phyloP scores from a whole-genome alignment of 257 asterid genomes.

The Coffea canephora region DNA sequence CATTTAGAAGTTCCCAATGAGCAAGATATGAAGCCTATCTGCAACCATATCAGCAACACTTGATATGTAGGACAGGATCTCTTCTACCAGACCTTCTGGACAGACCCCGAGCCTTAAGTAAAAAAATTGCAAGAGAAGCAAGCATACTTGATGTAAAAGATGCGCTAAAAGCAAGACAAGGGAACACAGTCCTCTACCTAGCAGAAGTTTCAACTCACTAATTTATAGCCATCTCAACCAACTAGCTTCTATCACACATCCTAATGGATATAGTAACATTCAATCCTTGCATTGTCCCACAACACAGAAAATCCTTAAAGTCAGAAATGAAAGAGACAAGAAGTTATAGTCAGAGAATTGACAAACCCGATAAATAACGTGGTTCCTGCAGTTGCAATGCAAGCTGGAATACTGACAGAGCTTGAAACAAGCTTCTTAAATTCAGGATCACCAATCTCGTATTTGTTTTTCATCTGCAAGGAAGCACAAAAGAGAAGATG shows the following conservation, averaged over 20 bases:
- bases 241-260: neutral
- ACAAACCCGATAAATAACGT: slow-evolving; percentile 76
- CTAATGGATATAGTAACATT: neutral
- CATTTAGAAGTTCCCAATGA: neutral
- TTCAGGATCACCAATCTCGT: slow-evolving; percentile 57
- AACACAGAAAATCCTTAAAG: neutral
- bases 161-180: neutral
- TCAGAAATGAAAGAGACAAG: slow-evolving; percentile 3
- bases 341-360: neutral
- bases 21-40: neutral
- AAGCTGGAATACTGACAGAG: slow-evolving; percentile 68
- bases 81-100: neutral
- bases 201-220: neutral
- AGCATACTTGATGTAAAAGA: neutral
- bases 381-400: slow-evolving; percentile 95
- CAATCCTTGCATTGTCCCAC: neutral
- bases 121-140: neutral
- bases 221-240: neutral
- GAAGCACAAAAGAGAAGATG: slow-evolving; percentile 14
- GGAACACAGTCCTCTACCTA: no score
- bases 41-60: neutral
- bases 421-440: slow-evolving; percentile 61
- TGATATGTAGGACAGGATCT: neutral
- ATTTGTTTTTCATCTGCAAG: slow-evolving; percentile 62
- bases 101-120: neutral